Evolutionary conservation across 2,329 filamentous ascomycete species (phyloP).

Genomic region (Neurospora crassa): DNA sequence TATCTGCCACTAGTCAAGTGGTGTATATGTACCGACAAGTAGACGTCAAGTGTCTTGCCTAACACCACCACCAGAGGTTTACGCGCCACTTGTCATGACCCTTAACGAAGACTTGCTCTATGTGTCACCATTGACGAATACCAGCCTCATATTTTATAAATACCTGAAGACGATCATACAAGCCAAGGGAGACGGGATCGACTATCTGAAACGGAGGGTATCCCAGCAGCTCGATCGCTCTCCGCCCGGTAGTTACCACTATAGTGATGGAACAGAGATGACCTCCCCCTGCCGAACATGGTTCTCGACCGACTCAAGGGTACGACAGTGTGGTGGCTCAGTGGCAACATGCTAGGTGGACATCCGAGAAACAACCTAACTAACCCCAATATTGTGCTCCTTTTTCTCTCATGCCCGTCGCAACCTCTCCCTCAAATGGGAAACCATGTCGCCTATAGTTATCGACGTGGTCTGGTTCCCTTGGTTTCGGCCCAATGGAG

Average conservation of each 20-base stretch:
- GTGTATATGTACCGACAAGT: background rate
- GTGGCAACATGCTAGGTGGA: background rate
- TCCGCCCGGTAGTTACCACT: background rate
- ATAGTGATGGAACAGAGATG: background rate
- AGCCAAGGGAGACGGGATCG: background rate
- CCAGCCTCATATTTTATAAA: background rate
- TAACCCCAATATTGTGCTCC: background rate
- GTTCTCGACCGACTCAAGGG: background rate
- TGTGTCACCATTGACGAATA: background rate
- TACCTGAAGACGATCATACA: background rate
- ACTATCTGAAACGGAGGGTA: background rate
- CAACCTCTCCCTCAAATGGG: background rate
- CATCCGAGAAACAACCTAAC: background rate
- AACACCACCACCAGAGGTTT: background rate
- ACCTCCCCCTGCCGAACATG: background rate
- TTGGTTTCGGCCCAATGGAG: background rate
- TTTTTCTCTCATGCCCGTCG: background rate
- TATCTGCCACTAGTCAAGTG: background rate
- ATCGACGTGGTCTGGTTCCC: background rate
- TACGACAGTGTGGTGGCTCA: background rate
- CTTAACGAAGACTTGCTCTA: background rate
- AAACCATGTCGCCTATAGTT: background rate
- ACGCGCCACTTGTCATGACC: background rate
- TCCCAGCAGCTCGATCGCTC: background rate
- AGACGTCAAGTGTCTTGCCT: background rate